Evolutionary conservation across 176 grass and related monocot genomes (phyloP).

Genomic region (Calamus simplicifolius): DNA sequence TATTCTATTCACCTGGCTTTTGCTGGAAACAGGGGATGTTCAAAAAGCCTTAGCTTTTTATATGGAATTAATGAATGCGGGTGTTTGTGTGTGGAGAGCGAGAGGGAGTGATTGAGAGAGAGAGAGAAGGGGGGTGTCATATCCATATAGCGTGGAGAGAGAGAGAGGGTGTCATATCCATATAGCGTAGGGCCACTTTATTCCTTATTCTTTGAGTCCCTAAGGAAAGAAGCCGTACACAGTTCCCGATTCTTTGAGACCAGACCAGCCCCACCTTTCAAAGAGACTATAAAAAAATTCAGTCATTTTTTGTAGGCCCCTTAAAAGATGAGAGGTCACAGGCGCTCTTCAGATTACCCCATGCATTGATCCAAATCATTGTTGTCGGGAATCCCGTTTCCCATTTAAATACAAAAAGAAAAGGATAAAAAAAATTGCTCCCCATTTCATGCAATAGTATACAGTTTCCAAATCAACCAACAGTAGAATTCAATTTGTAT

Average conservation of each 20-base stretch:
- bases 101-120: neutral
- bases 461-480: too few species aligned
- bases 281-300: constrained; percentile 6
- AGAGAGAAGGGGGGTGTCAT: neutral
- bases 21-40: neutral
- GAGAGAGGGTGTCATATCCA: too few species aligned
- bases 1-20: too few species aligned
- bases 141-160: neutral
- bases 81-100: too few species aligned
- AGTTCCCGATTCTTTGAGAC: constrained; percentile 83
- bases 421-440: too few species aligned
- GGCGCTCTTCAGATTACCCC: constrained; percentile 26
- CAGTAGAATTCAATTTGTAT: too few species aligned
- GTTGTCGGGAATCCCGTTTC: constrained; percentile 40
- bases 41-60: constrained; percentile 2
- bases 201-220: constrained; percentile 91
- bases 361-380: constrained; percentile 39
- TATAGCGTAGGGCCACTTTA: constrained; percentile 39
- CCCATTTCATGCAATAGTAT: too few species aligned
- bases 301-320: constrained; percentile 27
- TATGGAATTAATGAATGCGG: neutral
- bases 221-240: constrained; percentile 84
- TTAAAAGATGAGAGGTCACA: constrained; percentile 80
- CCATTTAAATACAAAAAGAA: neutral
- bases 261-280: constrained; percentile 30